Conservation (phyloP, 2,329 filamentous ascomycete species). For the Pseudopithomyces chartarum region DNA sequence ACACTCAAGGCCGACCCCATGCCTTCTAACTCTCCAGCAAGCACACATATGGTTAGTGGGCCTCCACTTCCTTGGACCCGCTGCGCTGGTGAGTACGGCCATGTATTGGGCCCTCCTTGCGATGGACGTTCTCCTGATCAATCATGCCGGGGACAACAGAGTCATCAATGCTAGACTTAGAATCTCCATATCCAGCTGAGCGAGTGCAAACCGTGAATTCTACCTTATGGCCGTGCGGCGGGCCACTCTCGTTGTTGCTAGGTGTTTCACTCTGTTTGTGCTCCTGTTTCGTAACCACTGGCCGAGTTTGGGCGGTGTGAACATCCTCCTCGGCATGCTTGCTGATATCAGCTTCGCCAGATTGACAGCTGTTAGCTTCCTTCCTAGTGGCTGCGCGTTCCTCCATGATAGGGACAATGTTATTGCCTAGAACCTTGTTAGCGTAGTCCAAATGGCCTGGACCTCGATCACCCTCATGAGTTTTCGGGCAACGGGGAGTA, state of each 20-base stretch:
- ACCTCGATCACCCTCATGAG: not conserved
- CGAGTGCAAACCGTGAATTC: not conserved
- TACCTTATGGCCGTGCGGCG: not conserved
- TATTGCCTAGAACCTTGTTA: slow-evolving; percentile 22
- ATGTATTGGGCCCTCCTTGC: not conserved
- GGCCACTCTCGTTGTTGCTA: slow-evolving; percentile 9
- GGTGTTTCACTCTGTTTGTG: slow-evolving; percentile 11
- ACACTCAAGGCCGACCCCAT: not conserved
- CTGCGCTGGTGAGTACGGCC: not conserved
- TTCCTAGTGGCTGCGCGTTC: slow-evolving; percentile 42
- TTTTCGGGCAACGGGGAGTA: no score
- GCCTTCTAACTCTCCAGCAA: not conserved
- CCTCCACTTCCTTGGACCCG: not conserved
- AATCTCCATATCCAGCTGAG: not conserved
- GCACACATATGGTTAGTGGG: not conserved
- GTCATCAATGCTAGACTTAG: no score
- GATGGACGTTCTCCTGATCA: not conserved
- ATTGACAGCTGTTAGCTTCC: slow-evolving; percentile 49
- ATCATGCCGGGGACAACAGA: not conserved
- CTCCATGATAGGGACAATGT: slow-evolving; percentile 38
- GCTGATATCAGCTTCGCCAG: slow-evolving; percentile 46
- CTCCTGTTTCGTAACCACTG: slow-evolving; percentile 40
- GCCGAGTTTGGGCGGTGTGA: slow-evolving; percentile 47
- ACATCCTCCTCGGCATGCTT: slow-evolving; percentile 42
- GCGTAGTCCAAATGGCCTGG: not conserved